phyloP scores from a whole-genome alignment of 78 protist genomes.

The Planoprotostelium fungivorum region DNA sequence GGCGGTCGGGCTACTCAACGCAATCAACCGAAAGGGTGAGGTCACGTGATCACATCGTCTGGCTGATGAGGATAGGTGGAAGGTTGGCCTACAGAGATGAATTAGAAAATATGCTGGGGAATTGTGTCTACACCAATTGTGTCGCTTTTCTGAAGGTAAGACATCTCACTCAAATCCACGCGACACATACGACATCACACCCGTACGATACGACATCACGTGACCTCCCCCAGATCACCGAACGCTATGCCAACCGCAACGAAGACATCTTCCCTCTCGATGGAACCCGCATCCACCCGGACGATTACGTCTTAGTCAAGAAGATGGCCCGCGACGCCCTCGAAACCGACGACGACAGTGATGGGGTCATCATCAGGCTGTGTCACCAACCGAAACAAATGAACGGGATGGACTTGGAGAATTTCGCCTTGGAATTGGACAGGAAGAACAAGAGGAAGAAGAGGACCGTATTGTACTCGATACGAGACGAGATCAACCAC shows the following conservation, averaged over 20 bases:
- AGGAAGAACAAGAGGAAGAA: constrained; percentile 14
- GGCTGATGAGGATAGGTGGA: too few species aligned
- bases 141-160: constrained; percentile 42
- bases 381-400: constrained; percentile 19
- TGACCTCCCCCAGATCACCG: neutral
- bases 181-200: neutral
- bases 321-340: constrained; percentile 50
- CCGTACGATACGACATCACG: too few species aligned
- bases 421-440: constrained; percentile 26
- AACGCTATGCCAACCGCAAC: constrained; percentile 1
- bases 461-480: constrained; percentile 6
- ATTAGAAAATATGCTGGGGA: constrained; percentile 15
- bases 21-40: constrained; percentile 23
- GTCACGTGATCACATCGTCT: neutral
- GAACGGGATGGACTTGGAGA: constrained; percentile 35
- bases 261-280: constrained; percentile 13
- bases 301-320: constrained; percentile 13
- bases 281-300: constrained; percentile 55
- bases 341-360: constrained; percentile 13
- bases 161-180: neutral
- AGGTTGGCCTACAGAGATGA: too few species aligned
- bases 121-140: constrained; percentile 46
- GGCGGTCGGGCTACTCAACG: constrained; percentile 32
- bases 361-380: neutral
- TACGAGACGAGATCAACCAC: neutral